Conservation (phyloP, 2,329 filamentous ascomycete species). For the Aspergillus latus region DNA sequence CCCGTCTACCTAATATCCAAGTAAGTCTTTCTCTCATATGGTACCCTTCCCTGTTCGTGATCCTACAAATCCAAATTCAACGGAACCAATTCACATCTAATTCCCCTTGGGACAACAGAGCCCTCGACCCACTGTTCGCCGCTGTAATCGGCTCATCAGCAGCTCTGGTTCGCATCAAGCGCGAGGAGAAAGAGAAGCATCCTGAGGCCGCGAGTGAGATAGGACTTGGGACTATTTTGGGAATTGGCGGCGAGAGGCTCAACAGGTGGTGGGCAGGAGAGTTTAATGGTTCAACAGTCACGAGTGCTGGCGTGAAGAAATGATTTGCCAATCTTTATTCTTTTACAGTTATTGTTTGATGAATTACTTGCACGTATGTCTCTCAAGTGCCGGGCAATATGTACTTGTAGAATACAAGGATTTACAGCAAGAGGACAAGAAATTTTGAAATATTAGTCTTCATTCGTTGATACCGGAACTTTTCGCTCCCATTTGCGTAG, state of each 20-base stretch:
- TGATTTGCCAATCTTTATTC: neutral
- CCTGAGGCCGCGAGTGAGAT: slow-evolving; percentile 34
- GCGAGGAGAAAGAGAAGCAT: slow-evolving; percentile 53
- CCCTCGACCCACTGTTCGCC: slow-evolving; percentile 57
- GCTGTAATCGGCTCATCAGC: slow-evolving; percentile 52
- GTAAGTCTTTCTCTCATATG: slow-evolving; percentile 24
- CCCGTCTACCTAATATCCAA: slow-evolving; percentile 44
- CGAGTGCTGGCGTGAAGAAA: neutral
- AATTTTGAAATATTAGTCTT: slow-evolving; percentile 1
- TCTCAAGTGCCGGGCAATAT: no score
- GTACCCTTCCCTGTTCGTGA: neutral
- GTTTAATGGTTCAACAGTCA: slow-evolving; percentile 24
- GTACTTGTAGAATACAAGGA: no score
- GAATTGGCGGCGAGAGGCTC: slow-evolving; percentile 32
- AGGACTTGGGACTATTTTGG: slow-evolving; percentile 30
- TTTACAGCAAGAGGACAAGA: slow-evolving; percentile 2
- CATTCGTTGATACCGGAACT: slow-evolving; percentile 21
- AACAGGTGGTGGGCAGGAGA: slow-evolving; percentile 44
- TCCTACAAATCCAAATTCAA: neutral
- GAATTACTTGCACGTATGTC: no score
- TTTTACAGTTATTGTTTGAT: neutral
- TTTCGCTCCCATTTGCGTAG: slow-evolving; percentile 25
- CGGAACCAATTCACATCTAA: neutral
- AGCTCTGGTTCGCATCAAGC: slow-evolving; percentile 54
- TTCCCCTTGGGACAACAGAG: slow-evolving; percentile 29